Evolutionary conservation across 257 asterid genomes (phyloP).

Genomic region (Capsicum baccatum): DNA sequence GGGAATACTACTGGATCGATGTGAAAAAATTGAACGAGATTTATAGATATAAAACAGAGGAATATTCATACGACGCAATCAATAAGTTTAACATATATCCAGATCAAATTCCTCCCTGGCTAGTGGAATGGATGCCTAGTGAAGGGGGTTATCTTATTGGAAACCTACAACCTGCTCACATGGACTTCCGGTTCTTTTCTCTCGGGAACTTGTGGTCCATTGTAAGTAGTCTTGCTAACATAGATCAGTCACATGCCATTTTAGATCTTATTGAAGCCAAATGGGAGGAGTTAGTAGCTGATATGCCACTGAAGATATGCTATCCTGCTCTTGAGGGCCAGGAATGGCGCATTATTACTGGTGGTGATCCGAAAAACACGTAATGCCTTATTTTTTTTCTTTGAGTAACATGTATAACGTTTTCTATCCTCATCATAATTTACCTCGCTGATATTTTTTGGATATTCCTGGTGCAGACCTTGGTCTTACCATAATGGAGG

Average conservation of each 20-base stretch:
- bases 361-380: constrained; percentile 90
- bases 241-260: constrained; percentile 75
- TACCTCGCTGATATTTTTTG: constrained; percentile 21
- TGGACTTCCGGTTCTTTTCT: constrained; percentile 86
- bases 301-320: constrained; percentile 81
- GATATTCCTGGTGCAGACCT: constrained; percentile 59
- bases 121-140: constrained; percentile 82
- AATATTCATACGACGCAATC: constrained; percentile 79
- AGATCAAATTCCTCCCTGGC: constrained; percentile 88
- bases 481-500: constrained; percentile 95
- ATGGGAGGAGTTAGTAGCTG: constrained; percentile 78
- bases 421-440: not conserved
- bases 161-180: constrained; percentile 86
- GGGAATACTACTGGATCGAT: constrained; percentile 84
- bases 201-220: constrained; percentile 83
- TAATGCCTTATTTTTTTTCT: constrained; percentile 32
- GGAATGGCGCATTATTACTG: constrained; percentile 83
- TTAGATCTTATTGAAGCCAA: constrained; percentile 71
- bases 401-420: not conserved
- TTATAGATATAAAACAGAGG: constrained; percentile 80
- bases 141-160: constrained; percentile 80
- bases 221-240: constrained; percentile 66
- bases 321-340: constrained; percentile 79
- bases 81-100: constrained; percentile 88
- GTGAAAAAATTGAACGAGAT: constrained; percentile 76